These are phyloP conservation scores for Tuber microsphaerosporum DNA, from an alignment of 495 filamentous ascomycete genomes.

Conservation along the genomic window DNA sequence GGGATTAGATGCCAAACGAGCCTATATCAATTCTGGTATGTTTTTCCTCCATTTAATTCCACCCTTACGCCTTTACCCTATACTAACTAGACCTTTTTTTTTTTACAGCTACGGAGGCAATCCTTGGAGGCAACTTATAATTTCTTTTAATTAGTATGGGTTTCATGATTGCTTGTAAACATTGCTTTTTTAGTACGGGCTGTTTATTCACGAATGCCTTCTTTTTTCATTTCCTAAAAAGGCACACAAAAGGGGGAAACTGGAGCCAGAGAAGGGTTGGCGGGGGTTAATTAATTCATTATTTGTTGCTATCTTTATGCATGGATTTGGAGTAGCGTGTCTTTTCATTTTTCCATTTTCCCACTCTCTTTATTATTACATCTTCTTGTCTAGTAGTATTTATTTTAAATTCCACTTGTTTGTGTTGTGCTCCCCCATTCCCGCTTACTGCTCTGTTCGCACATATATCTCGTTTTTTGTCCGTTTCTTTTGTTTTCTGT, in stretches of 20 bases:
- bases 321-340: slow-evolving; percentile 41
- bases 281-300: slow-evolving; percentile 29
- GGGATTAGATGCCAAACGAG: slow-evolving; percentile 67
- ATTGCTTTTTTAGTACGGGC: slow-evolving; percentile 9
- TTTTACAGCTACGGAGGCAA: slow-evolving; percentile 60
- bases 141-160: background rate
- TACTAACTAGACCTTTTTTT: slow-evolving; percentile 46
- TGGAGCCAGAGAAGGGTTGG: slow-evolving; percentile 19
- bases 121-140: slow-evolving; percentile 63
- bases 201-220: slow-evolving; percentile 7
- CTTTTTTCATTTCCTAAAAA: slow-evolving; percentile 8
- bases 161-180: background rate
- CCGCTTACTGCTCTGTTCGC: background rate
- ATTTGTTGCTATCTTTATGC: slow-evolving; percentile 38
- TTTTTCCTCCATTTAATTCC: slow-evolving; percentile 26
- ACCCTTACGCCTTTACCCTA: slow-evolving; percentile 7
- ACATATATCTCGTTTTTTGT: background rate
- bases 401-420: background rate
- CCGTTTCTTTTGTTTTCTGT: background rate
- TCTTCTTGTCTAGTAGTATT: background rate
- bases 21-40: slow-evolving; percentile 91
- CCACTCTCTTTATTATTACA: background rate
- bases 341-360: slow-evolving; percentile 27
- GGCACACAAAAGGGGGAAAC: background rate
- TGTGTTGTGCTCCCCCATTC: background rate